These are phyloP conservation scores for Jacaranda copaia DNA, from an alignment of 257 asterid genomes.

Conservation along the genomic window DNA sequence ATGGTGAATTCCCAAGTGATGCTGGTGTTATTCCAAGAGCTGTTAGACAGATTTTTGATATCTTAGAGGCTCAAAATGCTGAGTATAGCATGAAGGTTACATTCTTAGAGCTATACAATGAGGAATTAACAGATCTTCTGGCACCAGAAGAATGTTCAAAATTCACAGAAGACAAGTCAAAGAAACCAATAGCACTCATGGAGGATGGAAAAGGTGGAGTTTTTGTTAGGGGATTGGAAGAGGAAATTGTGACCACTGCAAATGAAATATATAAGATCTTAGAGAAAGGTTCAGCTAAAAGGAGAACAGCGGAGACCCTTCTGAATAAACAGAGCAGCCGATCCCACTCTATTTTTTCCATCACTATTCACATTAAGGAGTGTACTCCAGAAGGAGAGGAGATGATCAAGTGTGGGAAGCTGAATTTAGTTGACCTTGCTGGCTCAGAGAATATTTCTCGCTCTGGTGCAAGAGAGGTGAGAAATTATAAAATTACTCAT, in stretches of 20 bases:
- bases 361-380: slow-evolving; percentile 97
- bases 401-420: slow-evolving; percentile 96
- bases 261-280: slow-evolving; percentile 89
- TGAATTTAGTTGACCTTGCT: slow-evolving; percentile 97
- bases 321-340: slow-evolving; percentile 99
- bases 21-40: slow-evolving; percentile 99
- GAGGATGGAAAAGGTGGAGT: slow-evolving; percentile 99
- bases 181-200: slow-evolving; percentile 97
- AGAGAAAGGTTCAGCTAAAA: slow-evolving; percentile 97
- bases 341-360: slow-evolving; percentile 94
- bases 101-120: slow-evolving; percentile 91
- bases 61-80: slow-evolving; percentile 88
- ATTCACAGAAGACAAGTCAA: slow-evolving; percentile 82
- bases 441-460: slow-evolving; percentile 99
- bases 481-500: slow-evolving; percentile 30
- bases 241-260: slow-evolving; percentile 93
- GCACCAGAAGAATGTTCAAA: slow-evolving; percentile 85
- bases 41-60: slow-evolving; percentile 88
- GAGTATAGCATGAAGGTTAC: slow-evolving; percentile 98
- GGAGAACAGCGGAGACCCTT: slow-evolving; percentile 98
- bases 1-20: slow-evolving; percentile 96
- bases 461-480: slow-evolving; percentile 99
- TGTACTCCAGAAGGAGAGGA: slow-evolving; percentile 99
- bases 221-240: slow-evolving; percentile 94
- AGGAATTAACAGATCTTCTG: slow-evolving; percentile 93